Conservation (phyloP, 495 filamentous ascomycete genomes). For the Diplogelasinospora grovesii region DNA sequence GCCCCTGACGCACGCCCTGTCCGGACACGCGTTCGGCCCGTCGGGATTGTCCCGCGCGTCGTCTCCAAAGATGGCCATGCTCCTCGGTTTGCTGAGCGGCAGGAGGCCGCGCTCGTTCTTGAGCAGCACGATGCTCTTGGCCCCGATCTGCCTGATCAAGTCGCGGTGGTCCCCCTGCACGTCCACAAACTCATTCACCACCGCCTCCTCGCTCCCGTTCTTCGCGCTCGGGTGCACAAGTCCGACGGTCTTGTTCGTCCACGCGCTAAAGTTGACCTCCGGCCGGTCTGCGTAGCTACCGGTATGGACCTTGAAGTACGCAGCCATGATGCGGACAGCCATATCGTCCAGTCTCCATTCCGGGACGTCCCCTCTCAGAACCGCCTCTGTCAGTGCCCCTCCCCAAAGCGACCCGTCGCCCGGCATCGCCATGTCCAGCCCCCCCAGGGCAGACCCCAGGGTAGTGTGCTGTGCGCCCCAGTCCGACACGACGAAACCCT, state of each 20-base stretch:
- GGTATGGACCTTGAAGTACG: slow-evolving; percentile 77
- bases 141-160: slow-evolving; percentile 51
- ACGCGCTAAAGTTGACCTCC: slow-evolving; percentile 80
- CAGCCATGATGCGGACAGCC: slow-evolving; percentile 77
- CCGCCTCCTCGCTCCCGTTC: slow-evolving; percentile 48
- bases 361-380: slow-evolving; percentile 68
- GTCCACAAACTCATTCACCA: slow-evolving; percentile 59
- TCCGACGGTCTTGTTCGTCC: slow-evolving; percentile 71
- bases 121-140: slow-evolving; percentile 53
- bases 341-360: slow-evolving; percentile 84
- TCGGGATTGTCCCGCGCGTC: slow-evolving; percentile 50
- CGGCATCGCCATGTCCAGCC: slow-evolving; percentile 93
- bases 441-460: slow-evolving; percentile 70
- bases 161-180: slow-evolving; percentile 44
- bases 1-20: slow-evolving; percentile 45
- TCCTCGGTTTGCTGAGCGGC: slow-evolving; percentile 45
- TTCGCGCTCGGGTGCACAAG: slow-evolving; percentile 53
- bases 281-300: slow-evolving; percentile 52
- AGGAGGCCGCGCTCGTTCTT: slow-evolving; percentile 53
- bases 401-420: slow-evolving; percentile 75
- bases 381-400: slow-evolving; percentile 62
- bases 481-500: slow-evolving; percentile 68
- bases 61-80: slow-evolving; percentile 56
- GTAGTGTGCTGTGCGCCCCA: slow-evolving; percentile 85
- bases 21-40: slow-evolving; percentile 38